phyloP scores from a whole-genome alignment of 441 rosid species.

The Jatropha podagrica region DNA sequence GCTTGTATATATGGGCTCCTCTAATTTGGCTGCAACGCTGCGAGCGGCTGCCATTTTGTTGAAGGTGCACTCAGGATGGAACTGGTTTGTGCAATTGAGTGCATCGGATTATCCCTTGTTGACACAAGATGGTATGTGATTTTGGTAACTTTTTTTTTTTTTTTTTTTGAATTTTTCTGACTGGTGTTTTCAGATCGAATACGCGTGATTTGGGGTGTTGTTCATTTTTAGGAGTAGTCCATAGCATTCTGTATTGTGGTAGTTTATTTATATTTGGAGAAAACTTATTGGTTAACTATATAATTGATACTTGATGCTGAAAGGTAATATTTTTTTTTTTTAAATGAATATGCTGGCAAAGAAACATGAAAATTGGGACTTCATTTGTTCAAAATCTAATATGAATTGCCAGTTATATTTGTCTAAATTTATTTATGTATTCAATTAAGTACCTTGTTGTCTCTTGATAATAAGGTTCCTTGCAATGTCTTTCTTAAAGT shows the following conservation, averaged over 20 bases:
- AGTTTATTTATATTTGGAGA: conserved; percentile 3
- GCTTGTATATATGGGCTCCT: conserved; percentile 69
- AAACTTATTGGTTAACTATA: background rate
- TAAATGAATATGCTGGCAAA: background rate
- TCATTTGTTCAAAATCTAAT: background rate
- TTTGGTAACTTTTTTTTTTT: background rate
- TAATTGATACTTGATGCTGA: background rate
- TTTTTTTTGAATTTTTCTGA: background rate
- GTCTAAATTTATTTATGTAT: background rate
- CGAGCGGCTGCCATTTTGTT: conserved; percentile 80
- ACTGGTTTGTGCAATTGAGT: conserved; percentile 79
- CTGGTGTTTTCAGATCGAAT: conserved; percentile 1
- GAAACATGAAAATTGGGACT: background rate
- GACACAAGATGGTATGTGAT: conserved; percentile 72
- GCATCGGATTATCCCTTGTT: conserved; percentile 81
- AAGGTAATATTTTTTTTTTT: background rate
- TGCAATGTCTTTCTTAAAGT: background rate
- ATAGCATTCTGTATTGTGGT: background rate
- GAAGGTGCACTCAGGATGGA: conserved; percentile 75
- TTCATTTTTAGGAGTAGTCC: conserved; percentile 1
- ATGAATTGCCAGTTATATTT: background rate
- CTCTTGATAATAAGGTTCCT: background rate
- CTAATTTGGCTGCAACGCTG: conserved; percentile 60
- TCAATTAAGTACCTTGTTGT: background rate
- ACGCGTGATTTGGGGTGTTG: background rate